These are phyloP conservation scores for Clarireedia sp. DNA, from an alignment of 2,329 filamentous ascomycete genomes.

Conservation along the genomic window DNA sequence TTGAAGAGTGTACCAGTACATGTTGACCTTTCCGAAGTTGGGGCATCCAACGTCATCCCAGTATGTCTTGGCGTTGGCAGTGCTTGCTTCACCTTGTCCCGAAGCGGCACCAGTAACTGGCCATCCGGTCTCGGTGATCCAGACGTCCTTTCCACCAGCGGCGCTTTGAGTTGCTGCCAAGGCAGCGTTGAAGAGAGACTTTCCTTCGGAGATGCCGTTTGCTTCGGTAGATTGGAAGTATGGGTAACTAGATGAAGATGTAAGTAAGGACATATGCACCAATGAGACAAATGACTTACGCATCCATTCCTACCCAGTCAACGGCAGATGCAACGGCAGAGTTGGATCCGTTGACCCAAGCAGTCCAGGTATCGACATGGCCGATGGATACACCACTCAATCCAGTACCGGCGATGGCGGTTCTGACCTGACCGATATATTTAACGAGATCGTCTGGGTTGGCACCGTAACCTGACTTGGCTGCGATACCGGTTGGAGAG, in stretches of 20 bases:
- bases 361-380: conserved; percentile 86
- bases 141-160: conserved; percentile 62
- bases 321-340: conserved; percentile 56
- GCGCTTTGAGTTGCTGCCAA: conserved; percentile 50
- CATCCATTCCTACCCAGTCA: conserved; percentile 80
- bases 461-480: conserved; percentile 54
- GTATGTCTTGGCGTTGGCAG: conserved; percentile 66
- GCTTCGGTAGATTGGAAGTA: conserved; percentile 68
- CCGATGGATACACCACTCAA: conserved; percentile 56
- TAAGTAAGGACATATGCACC: no score
- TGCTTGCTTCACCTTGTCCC: conserved; percentile 54
- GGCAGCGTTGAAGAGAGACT: conserved; percentile 60
- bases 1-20: conserved; percentile 73
- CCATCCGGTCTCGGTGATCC: conserved; percentile 87
- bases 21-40: conserved; percentile 54
- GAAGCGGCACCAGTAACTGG: conserved; percentile 61
- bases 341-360: conserved; percentile 68
- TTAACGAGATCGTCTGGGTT: conserved; percentile 52
- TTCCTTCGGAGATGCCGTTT: conserved; percentile 58
- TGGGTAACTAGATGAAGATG: conserved; percentile 43
- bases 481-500: conserved; percentile 60
- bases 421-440: conserved; percentile 64
- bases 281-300: conserved; percentile 24
- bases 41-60: conserved; percentile 74
- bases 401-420: conserved; percentile 53